Evolutionary conservation across 1,284 basidiomycete species (phyloP).

Genomic region (Malassezia obtusa): DNA sequence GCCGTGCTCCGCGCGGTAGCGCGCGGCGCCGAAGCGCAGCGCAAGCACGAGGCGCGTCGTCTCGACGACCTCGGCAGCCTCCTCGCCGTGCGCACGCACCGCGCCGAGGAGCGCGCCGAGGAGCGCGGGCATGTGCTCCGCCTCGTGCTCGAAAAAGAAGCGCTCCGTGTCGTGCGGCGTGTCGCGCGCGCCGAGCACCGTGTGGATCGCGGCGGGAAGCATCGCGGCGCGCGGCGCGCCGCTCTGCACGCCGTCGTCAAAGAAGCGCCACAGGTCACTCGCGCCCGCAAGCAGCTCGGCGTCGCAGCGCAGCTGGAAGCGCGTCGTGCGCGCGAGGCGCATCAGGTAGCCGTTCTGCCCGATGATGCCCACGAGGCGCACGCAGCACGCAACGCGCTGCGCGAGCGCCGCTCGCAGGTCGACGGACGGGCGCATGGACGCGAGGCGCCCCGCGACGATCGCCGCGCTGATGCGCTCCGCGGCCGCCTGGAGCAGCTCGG

Average conservation of each 20-base stretch:
- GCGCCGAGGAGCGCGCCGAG: conserved; percentile 15
- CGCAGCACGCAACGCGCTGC: conserved; percentile 64
- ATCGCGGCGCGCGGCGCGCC: conserved; percentile 19
- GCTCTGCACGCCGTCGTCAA: conserved; percentile 56
- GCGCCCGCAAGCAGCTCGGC: conserved; percentile 78
- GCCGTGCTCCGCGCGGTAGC: conserved; percentile 63
- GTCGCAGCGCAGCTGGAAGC: conserved; percentile 68
- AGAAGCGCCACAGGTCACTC: conserved; percentile 70
- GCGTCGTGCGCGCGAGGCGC: conserved; percentile 68
- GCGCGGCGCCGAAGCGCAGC: conserved; percentile 62
- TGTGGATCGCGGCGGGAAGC: conserved; percentile 54
- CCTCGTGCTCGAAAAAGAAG: conserved; percentile 69
- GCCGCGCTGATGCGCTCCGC: conserved; percentile 62
- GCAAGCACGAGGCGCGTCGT: conserved; percentile 64
- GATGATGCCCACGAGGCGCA: conserved; percentile 75
- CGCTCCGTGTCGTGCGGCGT: conserved; percentile 64
- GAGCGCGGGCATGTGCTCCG: conserved; percentile 45
- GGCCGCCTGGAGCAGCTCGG: conserved; percentile 59
- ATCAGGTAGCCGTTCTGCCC: conserved; percentile 28
- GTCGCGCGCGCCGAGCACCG: conserved; percentile 54
- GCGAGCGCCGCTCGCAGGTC: conserved; percentile 72
- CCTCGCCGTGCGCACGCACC: background rate
- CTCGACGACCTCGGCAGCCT: conserved; percentile 10
- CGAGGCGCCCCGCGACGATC: conserved; percentile 22
- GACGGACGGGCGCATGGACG: conserved; percentile 22